phyloP scores from a whole-genome alignment of 2,329 filamentous ascomycete genomes.

The Xylaria sp. region DNA sequence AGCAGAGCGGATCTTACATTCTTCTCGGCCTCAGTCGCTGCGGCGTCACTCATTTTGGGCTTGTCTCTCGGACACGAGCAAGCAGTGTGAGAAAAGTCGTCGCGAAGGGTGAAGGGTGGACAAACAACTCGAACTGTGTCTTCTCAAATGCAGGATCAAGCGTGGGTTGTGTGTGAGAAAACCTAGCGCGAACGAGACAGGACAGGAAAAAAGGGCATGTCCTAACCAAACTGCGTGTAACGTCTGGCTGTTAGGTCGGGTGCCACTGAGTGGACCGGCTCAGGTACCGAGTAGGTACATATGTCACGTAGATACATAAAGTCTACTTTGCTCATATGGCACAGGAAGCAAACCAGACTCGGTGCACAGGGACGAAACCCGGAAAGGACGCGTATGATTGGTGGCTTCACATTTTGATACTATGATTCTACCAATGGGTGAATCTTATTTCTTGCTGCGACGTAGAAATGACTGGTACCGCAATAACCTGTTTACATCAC shows the following conservation, averaged over 20 bases:
- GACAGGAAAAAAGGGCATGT: slow-evolving; percentile 7
- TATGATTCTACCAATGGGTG: too few relatives aligned
- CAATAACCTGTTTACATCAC: too few relatives aligned
- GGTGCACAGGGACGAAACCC: neutral
- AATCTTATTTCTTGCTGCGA: too few relatives aligned
- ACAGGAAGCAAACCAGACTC: neutral
- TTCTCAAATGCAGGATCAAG: slow-evolving; percentile 15
- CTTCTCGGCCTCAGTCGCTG: slow-evolving; percentile 94
- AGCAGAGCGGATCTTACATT: slow-evolving; percentile 54
- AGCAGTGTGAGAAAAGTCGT: slow-evolving; percentile 19
- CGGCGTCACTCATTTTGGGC: slow-evolving; percentile 76
- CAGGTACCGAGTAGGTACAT: neutral
- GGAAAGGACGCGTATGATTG: too few relatives aligned
- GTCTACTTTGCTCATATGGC: too few relatives aligned
- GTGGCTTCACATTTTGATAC: too few relatives aligned
- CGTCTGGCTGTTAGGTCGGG: slow-evolving; percentile 4
- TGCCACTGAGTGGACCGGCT: neutral
- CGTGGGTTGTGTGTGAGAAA: slow-evolving; percentile 26
- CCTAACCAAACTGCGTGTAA: neutral
- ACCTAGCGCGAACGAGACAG: slow-evolving; percentile 10
- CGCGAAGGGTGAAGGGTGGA: slow-evolving; percentile 13
- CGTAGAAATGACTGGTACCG: too few relatives aligned
- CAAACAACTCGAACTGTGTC: slow-evolving; percentile 11
- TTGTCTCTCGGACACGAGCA: slow-evolving; percentile 24
- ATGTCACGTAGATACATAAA: too few relatives aligned